Base-by-base conservation (phyloP, 331 rosid genomes). In the Prunus yedoensis region DNA sequence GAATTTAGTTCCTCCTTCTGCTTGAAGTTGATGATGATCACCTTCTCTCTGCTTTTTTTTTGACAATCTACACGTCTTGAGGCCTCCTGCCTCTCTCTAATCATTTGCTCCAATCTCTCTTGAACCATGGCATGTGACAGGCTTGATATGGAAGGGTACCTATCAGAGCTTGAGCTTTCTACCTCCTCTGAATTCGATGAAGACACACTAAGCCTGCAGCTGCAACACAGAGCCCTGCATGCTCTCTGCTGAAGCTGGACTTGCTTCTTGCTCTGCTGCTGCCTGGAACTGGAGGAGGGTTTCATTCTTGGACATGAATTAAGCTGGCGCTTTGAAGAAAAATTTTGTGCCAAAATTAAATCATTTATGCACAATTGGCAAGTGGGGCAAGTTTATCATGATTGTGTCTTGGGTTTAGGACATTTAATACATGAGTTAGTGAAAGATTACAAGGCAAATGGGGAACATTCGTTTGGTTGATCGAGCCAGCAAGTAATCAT, bases 91-190 rank as follows among this genome's bases (percentile, higher is more conserved):
- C n/a, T n/a, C n/a, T n/a, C n/a, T n/a, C n/a, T n/a, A n/a, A n/a
- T n/a, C n/a, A n/a, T n/a, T n/a, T n/a, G n/a, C n/a, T n/a, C n/a
- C n/a, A n/a, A n/a, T n/a, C n/a, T n/a, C n/a, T n/a, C n/a, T n/a
- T n/a, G n/a, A n/a, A n/a, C n/a, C 97, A 94, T 94, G 71, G 99
- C 97, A 28, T 94, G 96, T 3, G 97, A 91, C 9, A 94, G 84
- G 77, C 89, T 92, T 25, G 99, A 94, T 18, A 94, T 88, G 2
- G 96, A 92, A 0, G 90, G 85, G 73, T 83, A 89, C 81, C 89
- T 79, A 4, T 89, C 87, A 5, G 97, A 89, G 38, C 43, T 73
- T 12, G 89, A 79, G 84, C 87, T 88, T 82, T 87, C 95, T 50
- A 87, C 77, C 85, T 94, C 97, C 59, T 89, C 98, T 10, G 93